phyloP scores from a whole-genome alignment of 495 filamentous ascomycete genomes.

The Aspergillus sclerotioniger region DNA sequence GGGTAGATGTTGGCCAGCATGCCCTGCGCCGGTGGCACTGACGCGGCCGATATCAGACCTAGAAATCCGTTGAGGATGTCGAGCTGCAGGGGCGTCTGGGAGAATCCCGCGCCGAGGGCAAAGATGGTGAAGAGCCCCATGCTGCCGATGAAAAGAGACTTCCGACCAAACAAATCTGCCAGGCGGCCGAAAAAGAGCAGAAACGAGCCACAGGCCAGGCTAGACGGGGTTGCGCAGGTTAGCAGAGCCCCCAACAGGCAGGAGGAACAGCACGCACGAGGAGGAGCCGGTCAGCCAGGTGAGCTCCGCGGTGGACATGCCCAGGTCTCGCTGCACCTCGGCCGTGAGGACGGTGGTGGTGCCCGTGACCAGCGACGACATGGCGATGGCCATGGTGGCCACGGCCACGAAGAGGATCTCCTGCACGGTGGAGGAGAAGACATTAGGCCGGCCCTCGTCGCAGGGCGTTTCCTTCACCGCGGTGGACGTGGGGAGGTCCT shows the following conservation, averaged over 20 bases:
- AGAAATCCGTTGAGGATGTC: constrained; percentile 63
- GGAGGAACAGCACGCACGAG: constrained; percentile 40
- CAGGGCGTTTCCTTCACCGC: background rate
- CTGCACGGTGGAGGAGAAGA: constrained; percentile 60
- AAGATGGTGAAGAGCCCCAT: constrained; percentile 63
- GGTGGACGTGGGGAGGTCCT: background rate
- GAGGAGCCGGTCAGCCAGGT: constrained; percentile 70
- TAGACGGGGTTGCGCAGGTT: constrained; percentile 21
- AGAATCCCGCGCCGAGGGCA: constrained; percentile 57
- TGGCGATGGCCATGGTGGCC: constrained; percentile 67
- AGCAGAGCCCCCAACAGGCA: constrained; percentile 9
- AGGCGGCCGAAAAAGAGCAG: constrained; percentile 71
- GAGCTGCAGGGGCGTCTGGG: constrained; percentile 60
- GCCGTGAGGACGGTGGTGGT: constrained; percentile 60
- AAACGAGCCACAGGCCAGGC: constrained; percentile 67
- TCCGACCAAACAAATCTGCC: constrained; percentile 72
- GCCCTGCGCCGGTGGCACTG: constrained; percentile 66
- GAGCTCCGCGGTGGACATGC: constrained; percentile 65
- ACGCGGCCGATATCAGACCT: constrained; percentile 60
- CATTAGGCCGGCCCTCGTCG: constrained; percentile 44
- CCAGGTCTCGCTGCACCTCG: constrained; percentile 57
- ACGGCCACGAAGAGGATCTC: constrained; percentile 67
- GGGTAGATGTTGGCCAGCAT: constrained; percentile 64
- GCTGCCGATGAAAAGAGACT: constrained; percentile 63
- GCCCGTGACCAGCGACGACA: constrained; percentile 59